Conservation (phyloP, 345 rosid genomes). For the Erucastrum elatum region DNA sequence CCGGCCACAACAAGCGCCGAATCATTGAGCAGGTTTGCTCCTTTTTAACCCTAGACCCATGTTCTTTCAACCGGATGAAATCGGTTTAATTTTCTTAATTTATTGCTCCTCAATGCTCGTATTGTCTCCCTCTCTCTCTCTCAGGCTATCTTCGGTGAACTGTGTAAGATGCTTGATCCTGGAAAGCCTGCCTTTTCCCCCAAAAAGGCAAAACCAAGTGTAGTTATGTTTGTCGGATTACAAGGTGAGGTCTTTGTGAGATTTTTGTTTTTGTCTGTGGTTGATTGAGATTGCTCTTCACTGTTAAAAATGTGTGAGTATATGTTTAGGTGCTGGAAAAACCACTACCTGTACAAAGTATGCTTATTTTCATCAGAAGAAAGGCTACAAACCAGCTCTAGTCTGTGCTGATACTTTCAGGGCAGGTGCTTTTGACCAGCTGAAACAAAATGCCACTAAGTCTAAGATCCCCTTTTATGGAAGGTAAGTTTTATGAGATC, state of each 20-base stretch:
- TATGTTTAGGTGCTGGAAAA: slow-evolving; percentile 65
- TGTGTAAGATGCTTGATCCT: slow-evolving; percentile 85
- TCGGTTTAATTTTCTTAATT: neutral
- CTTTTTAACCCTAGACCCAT: neutral
- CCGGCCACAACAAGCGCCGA: slow-evolving; percentile 71
- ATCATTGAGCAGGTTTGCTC: slow-evolving; percentile 74
- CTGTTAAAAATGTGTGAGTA: neutral
- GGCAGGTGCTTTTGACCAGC: slow-evolving; percentile 73
- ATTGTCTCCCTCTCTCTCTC: neutral
- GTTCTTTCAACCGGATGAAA: too few species aligned
- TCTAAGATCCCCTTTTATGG: slow-evolving; percentile 88
- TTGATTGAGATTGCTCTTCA: neutral
- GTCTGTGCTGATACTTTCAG: slow-evolving; percentile 94
- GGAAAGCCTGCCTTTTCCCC: slow-evolving; percentile 84
- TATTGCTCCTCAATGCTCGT: neutral
- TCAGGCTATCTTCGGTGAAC: slow-evolving; percentile 85
- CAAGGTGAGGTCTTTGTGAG: slow-evolving; percentile 39
- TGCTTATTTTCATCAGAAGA: slow-evolving; percentile 80
- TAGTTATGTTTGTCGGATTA: slow-evolving; percentile 90
- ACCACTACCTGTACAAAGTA: slow-evolving; percentile 84
- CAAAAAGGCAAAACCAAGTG: slow-evolving; percentile 73
- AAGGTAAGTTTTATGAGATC: slow-evolving; percentile 43
- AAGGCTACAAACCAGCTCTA: slow-evolving; percentile 81
- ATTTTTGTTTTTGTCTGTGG: neutral
- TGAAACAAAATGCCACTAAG: slow-evolving; percentile 85